Evolutionary conservation across 1,139 yeast species (phyloP).

Genomic region (Groenewaldozyma auringiensis): DNA sequence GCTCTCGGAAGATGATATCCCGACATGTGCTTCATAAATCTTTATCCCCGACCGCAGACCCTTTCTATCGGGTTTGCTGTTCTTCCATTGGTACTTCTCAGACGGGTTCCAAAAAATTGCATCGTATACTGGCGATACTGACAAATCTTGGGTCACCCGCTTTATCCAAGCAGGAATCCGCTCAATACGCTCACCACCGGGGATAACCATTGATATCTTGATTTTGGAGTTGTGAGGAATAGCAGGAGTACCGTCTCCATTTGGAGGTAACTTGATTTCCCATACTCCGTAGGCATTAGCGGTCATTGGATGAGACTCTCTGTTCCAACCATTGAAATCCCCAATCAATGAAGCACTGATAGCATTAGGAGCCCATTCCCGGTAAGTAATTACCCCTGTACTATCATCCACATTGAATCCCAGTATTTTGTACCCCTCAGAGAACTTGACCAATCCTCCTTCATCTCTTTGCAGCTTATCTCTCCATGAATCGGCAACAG

Average conservation of each 20-base stretch:
- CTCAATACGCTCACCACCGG: constrained; percentile 64
- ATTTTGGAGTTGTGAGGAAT: constrained; percentile 77
- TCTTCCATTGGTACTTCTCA: constrained; percentile 49
- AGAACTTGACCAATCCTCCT: constrained; percentile 44
- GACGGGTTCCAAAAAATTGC: constrained; percentile 91
- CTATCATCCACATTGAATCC: constrained; percentile 62
- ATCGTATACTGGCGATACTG: constrained; percentile 56
- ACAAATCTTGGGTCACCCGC: constrained; percentile 63
- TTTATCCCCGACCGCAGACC: constrained; percentile 43
- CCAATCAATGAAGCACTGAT: constrained; percentile 67
- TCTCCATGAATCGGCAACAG: constrained; percentile 51
- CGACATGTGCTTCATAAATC: constrained; percentile 94
- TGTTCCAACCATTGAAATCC: constrained; percentile 82
- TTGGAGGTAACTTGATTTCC: constrained; percentile 45
- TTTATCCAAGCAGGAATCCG: constrained; percentile 86
- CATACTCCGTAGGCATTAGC: constrained; percentile 63
- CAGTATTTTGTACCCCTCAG: constrained; percentile 56
- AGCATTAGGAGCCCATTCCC: constrained; percentile 91
- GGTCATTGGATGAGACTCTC: constrained; percentile 49
- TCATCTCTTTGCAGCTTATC: constrained; percentile 40
- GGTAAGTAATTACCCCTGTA: constrained; percentile 50
- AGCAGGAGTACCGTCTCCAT: constrained; percentile 47
- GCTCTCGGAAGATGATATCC: constrained; percentile 88
- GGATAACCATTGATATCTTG: constrained; percentile 59
- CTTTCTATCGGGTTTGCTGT: constrained; percentile 42